Base-by-base conservation (phyloP, 2,329 filamentous ascomycete genomes). In the Penicillium decumbens region DNA sequence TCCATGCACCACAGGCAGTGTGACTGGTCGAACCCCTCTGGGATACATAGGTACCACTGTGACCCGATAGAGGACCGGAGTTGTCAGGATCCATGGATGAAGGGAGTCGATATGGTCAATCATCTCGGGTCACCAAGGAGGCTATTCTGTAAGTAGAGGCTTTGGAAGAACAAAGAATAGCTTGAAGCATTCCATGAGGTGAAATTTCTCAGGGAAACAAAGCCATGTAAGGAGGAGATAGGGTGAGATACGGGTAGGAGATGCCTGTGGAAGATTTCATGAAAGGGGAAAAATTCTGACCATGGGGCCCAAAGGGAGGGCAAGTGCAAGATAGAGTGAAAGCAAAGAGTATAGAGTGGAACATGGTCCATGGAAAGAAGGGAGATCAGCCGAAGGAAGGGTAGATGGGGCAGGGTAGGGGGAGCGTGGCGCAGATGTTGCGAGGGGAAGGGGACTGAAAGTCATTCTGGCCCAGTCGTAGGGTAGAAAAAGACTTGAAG, bases 361-460 rank as follows among this genome's bases (percentile, higher is more conserved):
- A 57, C 49, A 51, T 51, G 46, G 51, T 50, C 55, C 48, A 49
- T 57, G 53, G 50, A 39, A 53, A 37, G 40, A 51, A 37, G 53
- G 49, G 29, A 48, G 55, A 58, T 58, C 55, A 46, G 29, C 55
- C 48, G 53, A 40, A 41, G 43, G 44, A 45, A 48, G 37, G 45
- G 45, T 24, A 25, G 48, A 46, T 50, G 29, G 50, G 52, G 43
- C 41, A 53, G 45, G 44, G 42, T 13, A 30, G 9, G 30, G 27
- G 41, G 28, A 50, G 54, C 39, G 51, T 56, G 51, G 51, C 47
- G 53, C 41, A 39, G 53, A 46, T 42, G 42, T 33, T 39, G 39
- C 46, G 47, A 45, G 33, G 41, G 28, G 46, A 43, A 44, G 41
- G 39, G 47, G 32, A 25, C 23, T 20, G 3, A 15, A 25, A 42